Evolutionary conservation across 352 stramenopile species (phyloP).

Genomic region (Phytopythium aichiense): DNA sequence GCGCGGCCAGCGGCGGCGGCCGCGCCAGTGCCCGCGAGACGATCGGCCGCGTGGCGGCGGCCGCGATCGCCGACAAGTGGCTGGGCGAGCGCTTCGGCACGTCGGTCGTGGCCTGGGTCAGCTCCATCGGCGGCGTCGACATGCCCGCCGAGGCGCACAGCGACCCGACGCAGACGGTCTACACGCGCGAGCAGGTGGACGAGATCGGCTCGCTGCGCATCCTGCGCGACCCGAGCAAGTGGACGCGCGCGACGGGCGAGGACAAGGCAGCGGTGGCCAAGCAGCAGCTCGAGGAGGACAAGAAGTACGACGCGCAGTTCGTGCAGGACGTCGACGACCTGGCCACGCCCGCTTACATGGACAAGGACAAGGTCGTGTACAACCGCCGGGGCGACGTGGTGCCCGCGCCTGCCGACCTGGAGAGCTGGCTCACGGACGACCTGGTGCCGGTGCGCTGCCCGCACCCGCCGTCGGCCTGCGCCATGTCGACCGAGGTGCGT

Average conservation of each 20-base stretch:
- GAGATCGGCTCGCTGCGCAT: constrained; percentile 77
- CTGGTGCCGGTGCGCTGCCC: constrained; percentile 93
- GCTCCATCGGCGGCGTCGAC: constrained; percentile 76
- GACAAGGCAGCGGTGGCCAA: constrained; percentile 24
- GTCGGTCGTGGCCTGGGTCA: constrained; percentile 87
- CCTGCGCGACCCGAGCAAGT: constrained; percentile 64
- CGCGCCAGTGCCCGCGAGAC: constrained; percentile 96
- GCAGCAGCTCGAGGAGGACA: constrained; percentile 60
- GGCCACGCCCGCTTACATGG: constrained; percentile 86
- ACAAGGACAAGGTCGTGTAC: constrained; percentile 91
- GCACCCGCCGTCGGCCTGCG: constrained; percentile 88
- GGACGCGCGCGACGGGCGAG: constrained; percentile 31
- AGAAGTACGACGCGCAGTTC: constrained; percentile 71
- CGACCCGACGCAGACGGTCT: constrained; percentile 55
- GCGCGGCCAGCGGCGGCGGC: constrained; percentile 95
- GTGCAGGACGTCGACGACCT: constrained; percentile 52
- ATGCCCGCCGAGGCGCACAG: constrained; percentile 77
- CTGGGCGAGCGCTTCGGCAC: constrained; percentile 91
- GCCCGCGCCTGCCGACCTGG: constrained; percentile 40
- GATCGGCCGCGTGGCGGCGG: constrained; percentile 97
- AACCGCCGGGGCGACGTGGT: constrained; percentile 76
- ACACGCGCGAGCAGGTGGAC: constrained; percentile 85
- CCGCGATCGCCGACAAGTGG: constrained; percentile 96
- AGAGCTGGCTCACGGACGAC: constrained; percentile 76
- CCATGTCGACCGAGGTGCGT: constrained; percentile 96